Percentiles rank a stretch among this genome's conserved stretches.
Conservation (phyloP, 2,329 filamentous ascomycete species). For the Neonectria punicea region DNA sequence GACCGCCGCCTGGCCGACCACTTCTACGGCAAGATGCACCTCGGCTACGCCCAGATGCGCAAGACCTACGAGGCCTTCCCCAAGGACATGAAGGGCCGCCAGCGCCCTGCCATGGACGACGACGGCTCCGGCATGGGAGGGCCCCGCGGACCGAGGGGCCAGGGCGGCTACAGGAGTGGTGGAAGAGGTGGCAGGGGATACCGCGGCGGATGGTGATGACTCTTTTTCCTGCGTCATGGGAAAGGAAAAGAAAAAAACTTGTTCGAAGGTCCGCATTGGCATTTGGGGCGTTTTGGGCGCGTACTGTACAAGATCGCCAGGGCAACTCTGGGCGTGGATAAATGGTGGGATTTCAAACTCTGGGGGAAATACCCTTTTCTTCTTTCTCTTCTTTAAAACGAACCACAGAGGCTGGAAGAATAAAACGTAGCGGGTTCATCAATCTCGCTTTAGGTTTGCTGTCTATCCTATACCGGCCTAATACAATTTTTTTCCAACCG, state of each 20-base stretch:
- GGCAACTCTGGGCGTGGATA: conserved; percentile 20
- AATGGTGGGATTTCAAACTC: conserved; percentile 12
- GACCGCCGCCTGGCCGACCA: conserved; percentile 94
- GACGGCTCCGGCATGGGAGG: conserved; percentile 59
- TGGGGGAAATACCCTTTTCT: conserved; percentile 41
- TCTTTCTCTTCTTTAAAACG: conserved; percentile 31
- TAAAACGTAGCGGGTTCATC: conserved; percentile 22
- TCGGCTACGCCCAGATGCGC: conserved; percentile 98
- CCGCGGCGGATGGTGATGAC: conserved; percentile 58
- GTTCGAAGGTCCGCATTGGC: conserved; percentile 5
- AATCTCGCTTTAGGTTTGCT: conserved; percentile 38
- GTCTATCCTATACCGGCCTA: conserved; percentile 37
- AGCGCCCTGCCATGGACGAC: conserved; percentile 66
- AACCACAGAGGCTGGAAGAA: conserved; percentile 11
- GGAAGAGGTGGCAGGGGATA: conserved; percentile 62
- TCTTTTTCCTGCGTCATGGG: not conserved
- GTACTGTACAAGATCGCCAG: conserved; percentile 27
- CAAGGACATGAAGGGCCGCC: conserved; percentile 83
- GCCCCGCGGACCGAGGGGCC: conserved; percentile 62
- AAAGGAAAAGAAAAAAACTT: not conserved
- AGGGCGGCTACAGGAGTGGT: conserved; percentile 62
- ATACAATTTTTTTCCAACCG: conserved; percentile 34
- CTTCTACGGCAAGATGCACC: conserved; percentile 99
- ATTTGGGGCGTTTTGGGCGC: conserved; percentile 37
- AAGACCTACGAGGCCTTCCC: conserved; percentile 90